Conservation (phyloP, 768 basidiomycete species). For the Trichaptum fuscoviolaceum region DNA sequence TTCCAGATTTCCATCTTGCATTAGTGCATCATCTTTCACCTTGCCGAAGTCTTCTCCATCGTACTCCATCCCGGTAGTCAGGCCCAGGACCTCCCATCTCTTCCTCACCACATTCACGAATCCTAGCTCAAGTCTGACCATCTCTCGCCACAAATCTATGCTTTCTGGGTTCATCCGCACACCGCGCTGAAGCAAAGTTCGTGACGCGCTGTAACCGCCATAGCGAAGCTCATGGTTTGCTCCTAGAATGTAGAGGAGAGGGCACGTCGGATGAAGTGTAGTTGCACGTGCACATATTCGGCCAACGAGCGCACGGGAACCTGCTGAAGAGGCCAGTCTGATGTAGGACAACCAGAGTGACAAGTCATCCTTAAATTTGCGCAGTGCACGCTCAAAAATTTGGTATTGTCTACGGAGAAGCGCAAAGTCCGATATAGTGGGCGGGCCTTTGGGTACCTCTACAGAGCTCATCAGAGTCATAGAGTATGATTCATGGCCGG, state of each 20-base stretch:
- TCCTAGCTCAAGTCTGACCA: constrained; percentile 84
- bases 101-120: constrained; percentile 77
- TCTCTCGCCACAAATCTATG: constrained; percentile 81
- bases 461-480: constrained; percentile 21
- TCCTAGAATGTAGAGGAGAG: constrained; percentile 77
- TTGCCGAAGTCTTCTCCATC: constrained; percentile 27
- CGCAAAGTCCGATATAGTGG: constrained; percentile 78
- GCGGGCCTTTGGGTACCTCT: constrained; percentile 42
- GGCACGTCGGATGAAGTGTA: constrained; percentile 77
- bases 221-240: constrained; percentile 79
- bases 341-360: constrained; percentile 89
- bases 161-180: constrained; percentile 72
- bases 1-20: constrained; percentile 13
- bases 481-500: constrained; percentile 10
- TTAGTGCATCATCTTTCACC: constrained; percentile 21
- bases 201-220: constrained; percentile 70
- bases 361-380: constrained; percentile 84
- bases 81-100: constrained; percentile 78
- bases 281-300: constrained; percentile 81
- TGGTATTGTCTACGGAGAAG: constrained; percentile 81
- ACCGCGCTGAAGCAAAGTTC: constrained; percentile 80
- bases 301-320: constrained; percentile 73
- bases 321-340: constrained; percentile 73
- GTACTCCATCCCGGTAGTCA: constrained; percentile 25
- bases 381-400: constrained; percentile 86